phyloP scores from a whole-genome alignment of 148 eudicot genomes.

The Chenopodium berlandieri region DNA sequence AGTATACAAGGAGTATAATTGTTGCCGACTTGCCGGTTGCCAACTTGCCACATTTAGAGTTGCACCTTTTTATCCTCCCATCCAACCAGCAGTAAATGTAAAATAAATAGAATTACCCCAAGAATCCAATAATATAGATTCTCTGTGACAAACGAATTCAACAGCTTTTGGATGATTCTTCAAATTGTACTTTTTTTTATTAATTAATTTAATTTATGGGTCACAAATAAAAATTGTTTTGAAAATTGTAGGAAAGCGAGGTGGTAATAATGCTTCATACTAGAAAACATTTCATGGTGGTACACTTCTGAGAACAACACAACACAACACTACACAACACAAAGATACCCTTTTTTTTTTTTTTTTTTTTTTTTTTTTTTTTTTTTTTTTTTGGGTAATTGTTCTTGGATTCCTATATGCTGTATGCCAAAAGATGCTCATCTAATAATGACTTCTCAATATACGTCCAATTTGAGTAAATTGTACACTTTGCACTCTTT shows the following conservation, averaged over 20 bases:
- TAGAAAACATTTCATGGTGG: slow-evolving; percentile 4
- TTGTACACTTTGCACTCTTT: not conserved
- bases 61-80: not conserved
- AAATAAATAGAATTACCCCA: not conserved
- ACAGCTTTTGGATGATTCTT: not conserved
- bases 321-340: not conserved
- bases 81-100: too few species aligned
- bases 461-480: slow-evolving; percentile 7
- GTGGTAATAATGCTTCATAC: not conserved
- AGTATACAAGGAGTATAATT: too few species aligned
- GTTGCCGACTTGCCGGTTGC: too few species aligned
- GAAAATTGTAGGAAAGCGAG: not conserved
- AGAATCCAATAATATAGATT: slow-evolving; percentile 11
- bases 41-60: not conserved
- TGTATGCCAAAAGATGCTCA: slow-evolving; percentile 11
- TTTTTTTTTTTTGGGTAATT: not conserved
- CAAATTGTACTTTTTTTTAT: not conserved
- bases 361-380: too few species aligned
- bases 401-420: slow-evolving; percentile 10
- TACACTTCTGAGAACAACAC: not conserved
- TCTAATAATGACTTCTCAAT: slow-evolving; percentile 11
- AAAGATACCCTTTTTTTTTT: not conserved
- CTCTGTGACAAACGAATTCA: not conserved
- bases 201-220: not conserved
- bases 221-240: not conserved